Evolutionary conservation across 805 yeast species (phyloP).

Genomic region (Candida nonsorbophila): DNA sequence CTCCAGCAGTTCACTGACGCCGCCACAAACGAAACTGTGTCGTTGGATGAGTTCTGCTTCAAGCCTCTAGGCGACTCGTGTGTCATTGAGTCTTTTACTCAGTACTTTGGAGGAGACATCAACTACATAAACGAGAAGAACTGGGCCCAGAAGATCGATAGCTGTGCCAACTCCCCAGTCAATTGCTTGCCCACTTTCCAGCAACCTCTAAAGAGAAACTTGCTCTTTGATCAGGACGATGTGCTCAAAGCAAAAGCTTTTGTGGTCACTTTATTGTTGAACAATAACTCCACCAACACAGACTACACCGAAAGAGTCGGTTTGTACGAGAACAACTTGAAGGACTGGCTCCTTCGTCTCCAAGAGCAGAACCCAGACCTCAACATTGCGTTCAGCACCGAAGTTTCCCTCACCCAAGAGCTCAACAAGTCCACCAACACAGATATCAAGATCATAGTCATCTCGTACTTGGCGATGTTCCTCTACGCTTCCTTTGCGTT

Average conservation of each 20-base stretch:
- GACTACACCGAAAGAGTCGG: slow-evolving; percentile 32
- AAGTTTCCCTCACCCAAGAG: slow-evolving; percentile 79
- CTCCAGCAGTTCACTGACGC: slow-evolving; percentile 21
- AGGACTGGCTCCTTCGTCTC: slow-evolving; percentile 44
- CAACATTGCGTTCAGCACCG: slow-evolving; percentile 71
- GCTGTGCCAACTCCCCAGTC: slow-evolving; percentile 78
- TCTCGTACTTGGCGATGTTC: slow-evolving; percentile 84
- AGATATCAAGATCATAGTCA: slow-evolving; percentile 61
- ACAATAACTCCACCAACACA: slow-evolving; percentile 43
- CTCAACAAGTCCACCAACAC: slow-evolving; percentile 76
- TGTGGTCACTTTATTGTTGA: slow-evolving; percentile 66
- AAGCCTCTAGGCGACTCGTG: slow-evolving; percentile 78
- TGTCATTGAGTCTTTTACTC: slow-evolving; percentile 83
- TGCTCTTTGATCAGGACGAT: slow-evolving; percentile 52
- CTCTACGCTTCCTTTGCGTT: slow-evolving; percentile 80
- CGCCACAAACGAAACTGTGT: slow-evolving; percentile 13
- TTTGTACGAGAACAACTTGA: slow-evolving; percentile 74
- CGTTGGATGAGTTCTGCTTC: slow-evolving; percentile 68
- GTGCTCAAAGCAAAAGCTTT: slow-evolving; percentile 65
- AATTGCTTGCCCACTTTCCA: slow-evolving; percentile 86
- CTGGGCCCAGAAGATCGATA: slow-evolving; percentile 53
- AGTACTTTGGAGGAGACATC: slow-evolving; percentile 71
- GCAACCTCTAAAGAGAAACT: slow-evolving; percentile 73
- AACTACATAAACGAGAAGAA: slow-evolving; percentile 38
- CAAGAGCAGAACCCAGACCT: slow-evolving; percentile 39